Conservation (phyloP, 805 yeast genomes). For the Hanseniaspora jakobsenii region DNA sequence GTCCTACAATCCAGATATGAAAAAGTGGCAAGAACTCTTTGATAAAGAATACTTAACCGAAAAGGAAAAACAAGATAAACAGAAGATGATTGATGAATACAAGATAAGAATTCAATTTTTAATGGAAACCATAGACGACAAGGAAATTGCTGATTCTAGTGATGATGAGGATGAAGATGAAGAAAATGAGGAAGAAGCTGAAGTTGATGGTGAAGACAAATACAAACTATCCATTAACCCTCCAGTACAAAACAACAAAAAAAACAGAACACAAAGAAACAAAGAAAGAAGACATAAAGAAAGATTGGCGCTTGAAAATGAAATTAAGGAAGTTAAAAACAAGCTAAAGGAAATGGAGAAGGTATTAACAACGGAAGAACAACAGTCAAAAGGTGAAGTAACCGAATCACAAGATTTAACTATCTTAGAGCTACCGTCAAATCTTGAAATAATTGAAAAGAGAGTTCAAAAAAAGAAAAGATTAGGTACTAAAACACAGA, state of each 20-base stretch:
- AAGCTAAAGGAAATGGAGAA: slow-evolving; percentile 50
- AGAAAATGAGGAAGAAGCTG: slow-evolving; percentile 32
- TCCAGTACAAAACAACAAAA: slow-evolving; percentile 54
- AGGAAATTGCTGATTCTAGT: slow-evolving; percentile 39
- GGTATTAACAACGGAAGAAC: slow-evolving; percentile 25
- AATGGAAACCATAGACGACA: slow-evolving; percentile 49
- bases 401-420: slow-evolving; percentile 12
- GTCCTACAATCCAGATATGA: slow-evolving; percentile 77
- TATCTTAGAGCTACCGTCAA: slow-evolving; percentile 14
- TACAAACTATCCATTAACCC: slow-evolving; percentile 56
- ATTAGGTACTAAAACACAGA: slow-evolving; percentile 37
- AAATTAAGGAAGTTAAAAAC: slow-evolving; percentile 46
- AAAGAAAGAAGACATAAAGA: slow-evolving; percentile 52
- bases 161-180: slow-evolving; percentile 29
- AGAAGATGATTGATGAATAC: slow-evolving; percentile 49
- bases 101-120: slow-evolving; percentile 51
- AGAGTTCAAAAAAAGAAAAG: slow-evolving; percentile 28
- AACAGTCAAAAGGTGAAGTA: slow-evolving; percentile 21
- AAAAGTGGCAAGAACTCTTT: slow-evolving; percentile 68
- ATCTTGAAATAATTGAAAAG: slow-evolving; percentile 24
- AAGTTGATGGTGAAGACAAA: slow-evolving; percentile 26
- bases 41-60: slow-evolving; percentile 55
- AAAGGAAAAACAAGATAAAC: slow-evolving; percentile 52
- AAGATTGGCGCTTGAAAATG: slow-evolving; percentile 41
- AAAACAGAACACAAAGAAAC: slow-evolving; percentile 69